These are phyloP conservation scores for Przewalskia tangutica DNA, from an alignment of 257 asterid genomes.

Conservation along the genomic window DNA sequence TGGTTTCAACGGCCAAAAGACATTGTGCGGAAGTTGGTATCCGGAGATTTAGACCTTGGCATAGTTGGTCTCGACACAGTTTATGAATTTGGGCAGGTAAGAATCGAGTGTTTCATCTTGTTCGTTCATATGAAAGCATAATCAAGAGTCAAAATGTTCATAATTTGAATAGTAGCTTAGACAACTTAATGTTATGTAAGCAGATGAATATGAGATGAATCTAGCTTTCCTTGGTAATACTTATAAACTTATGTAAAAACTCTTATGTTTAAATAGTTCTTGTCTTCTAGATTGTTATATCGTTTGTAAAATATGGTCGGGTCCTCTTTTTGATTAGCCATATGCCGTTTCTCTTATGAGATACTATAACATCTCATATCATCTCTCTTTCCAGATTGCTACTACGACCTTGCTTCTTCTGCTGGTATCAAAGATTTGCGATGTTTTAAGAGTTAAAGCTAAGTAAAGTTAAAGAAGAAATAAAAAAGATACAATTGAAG, in stretches of 20 bases:
- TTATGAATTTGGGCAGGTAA: conserved; percentile 76
- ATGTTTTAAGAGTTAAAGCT: background rate
- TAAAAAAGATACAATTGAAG: background rate
- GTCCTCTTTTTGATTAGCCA: background rate
- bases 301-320: background rate
- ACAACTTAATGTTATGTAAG: background rate
- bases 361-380: background rate
- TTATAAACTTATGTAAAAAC: background rate
- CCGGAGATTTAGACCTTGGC: conserved; percentile 98
- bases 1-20: conserved; percentile 99
- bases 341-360: background rate
- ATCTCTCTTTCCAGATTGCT: background rate
- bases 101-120: background rate
- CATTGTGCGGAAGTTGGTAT: conserved; percentile 74
- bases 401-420: background rate
- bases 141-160: conserved; percentile 1
- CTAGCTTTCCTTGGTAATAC: background rate
- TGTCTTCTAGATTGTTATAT: background rate
- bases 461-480: background rate
- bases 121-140: background rate
- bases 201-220: background rate
- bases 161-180: background rate
- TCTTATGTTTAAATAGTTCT: background rate
- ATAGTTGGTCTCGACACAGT: conserved; percentile 92
- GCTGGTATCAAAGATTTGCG: background rate